These are phyloP conservation scores for Termitomyces sp. DNA, from an alignment of 768 basidiomycete species.

Conservation along the genomic window DNA sequence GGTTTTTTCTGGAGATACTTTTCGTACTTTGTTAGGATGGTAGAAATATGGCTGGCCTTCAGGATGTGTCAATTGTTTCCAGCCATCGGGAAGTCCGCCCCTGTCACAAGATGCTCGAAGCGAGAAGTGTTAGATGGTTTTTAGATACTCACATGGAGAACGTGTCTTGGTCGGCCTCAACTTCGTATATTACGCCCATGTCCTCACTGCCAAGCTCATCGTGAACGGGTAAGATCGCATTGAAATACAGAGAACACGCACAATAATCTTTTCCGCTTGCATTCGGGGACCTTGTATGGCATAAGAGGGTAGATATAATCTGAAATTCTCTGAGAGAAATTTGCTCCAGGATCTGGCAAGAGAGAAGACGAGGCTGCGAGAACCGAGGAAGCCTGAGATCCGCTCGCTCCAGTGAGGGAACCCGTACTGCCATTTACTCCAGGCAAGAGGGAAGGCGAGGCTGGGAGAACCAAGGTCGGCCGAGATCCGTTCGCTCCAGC, in stretches of 20 bases:
- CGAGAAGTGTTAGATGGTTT: not conserved
- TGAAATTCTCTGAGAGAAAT: too few relatives aligned
- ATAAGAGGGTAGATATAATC: not conserved
- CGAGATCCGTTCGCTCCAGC: not conserved
- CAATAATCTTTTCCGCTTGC: conserved; percentile 4
- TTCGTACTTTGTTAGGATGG: not conserved
- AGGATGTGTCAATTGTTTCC: conserved; percentile 10
- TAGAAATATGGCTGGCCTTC: conserved; percentile 10
- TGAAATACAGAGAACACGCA: not conserved
- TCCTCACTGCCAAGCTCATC: not conserved
- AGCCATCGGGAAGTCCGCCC: conserved; percentile 6
- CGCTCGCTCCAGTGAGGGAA: not conserved
- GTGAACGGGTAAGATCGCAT: too few relatives aligned
- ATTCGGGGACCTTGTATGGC: conserved; percentile 1
- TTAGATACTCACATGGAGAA: conserved; percentile 5
- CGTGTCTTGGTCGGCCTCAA: not conserved
- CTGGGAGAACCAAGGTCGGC: not conserved
- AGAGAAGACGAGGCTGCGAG: not conserved
- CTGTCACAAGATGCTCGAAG: not conserved
- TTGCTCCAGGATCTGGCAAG: too few relatives aligned
- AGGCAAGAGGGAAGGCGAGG: too few relatives aligned
- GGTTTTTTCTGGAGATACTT: not conserved
- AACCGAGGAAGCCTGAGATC: not conserved
- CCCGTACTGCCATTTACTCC: too few relatives aligned
- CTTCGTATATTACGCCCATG: not conserved